Percentiles rank a stretch among this genome's conserved stretches.
phyloP scores from a whole-genome alignment of 208 protist species.

The Acanthamoeba healyi region DNA sequence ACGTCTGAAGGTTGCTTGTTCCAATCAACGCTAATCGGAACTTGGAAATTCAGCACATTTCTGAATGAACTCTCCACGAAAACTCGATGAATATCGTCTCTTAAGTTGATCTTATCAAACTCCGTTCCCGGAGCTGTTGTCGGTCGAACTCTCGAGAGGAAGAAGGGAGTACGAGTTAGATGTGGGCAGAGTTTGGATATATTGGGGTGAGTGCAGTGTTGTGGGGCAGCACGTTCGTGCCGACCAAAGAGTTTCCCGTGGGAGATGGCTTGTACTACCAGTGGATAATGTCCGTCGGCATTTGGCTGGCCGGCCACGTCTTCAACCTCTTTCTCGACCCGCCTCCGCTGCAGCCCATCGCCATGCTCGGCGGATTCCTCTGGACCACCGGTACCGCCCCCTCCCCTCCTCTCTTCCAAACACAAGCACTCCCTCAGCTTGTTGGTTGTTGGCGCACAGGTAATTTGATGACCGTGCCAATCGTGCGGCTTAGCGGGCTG shows the following conservation, averaged over 20 bases:
- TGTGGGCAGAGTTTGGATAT: neutral
- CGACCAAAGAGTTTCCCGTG: constrained; percentile 40
- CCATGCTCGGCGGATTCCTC: constrained; percentile 4
- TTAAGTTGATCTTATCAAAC: too few species aligned
- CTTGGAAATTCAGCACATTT: too few species aligned
- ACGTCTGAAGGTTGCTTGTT: too few species aligned
- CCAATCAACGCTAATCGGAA: too few species aligned
- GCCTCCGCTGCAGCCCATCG: neutral
- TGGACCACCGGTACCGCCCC: neutral
- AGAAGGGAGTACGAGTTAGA: neutral
- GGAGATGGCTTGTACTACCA: constrained; percentile 35
- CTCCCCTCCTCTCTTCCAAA: neutral
- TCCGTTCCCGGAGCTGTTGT: too few species aligned
- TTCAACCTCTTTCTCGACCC: neutral
- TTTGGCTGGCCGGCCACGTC: neutral
- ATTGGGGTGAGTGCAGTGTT: constrained; percentile 6
- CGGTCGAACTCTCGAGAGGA: too few species aligned
- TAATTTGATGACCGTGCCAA: constrained; percentile 34
- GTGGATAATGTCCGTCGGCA: constrained; percentile 33
- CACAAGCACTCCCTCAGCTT: neutral
- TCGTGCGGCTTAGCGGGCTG: neutral
- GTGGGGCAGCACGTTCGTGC: constrained; percentile 42
- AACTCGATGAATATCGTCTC: too few species aligned
- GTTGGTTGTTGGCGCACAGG: neutral
- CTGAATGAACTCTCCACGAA: too few species aligned